Percentiles rank a stretch among this genome's conserved stretches.
phyloP scores from a whole-genome alignment of 1,139 yeast genomes.

The Candida smagusa region DNA sequence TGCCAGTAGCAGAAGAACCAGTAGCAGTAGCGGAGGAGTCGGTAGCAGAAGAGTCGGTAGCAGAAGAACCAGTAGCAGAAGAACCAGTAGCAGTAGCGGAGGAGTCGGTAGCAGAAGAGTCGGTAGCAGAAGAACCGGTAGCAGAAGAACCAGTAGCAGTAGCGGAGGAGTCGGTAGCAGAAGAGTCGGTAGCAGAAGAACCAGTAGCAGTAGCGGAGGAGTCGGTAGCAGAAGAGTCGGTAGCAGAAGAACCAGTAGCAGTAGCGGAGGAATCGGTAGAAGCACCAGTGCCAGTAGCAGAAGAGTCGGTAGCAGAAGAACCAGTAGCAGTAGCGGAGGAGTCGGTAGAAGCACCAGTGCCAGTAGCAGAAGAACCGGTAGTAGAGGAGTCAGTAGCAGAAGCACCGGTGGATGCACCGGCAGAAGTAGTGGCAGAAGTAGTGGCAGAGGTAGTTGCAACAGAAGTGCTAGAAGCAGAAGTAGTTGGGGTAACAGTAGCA shows the following conservation, averaged over 20 bases:
- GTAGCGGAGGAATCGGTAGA: conserved; percentile 5
- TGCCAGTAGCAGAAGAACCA: conserved; percentile 8
- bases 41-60: conserved; percentile 2
- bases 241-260: conserved; percentile 4
- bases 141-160: conserved; percentile 1
- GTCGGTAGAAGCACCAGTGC: conserved; percentile 11
- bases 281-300: conserved; percentile 2
- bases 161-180: conserved; percentile 3
- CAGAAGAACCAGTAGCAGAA: conserved; percentile 6
- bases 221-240: conserved; percentile 6
- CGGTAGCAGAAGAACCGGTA: conserved; percentile 1
- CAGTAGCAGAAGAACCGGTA: conserved; percentile 6
- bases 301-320: conserved; percentile 9
- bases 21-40: conserved; percentile 8
- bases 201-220: conserved; percentile 5
- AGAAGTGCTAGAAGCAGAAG: conserved; percentile 7
- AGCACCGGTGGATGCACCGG: conserved; percentile 1
- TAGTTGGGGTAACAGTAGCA: conserved; percentile 5
- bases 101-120: conserved; percentile 6
- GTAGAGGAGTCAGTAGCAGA: conserved; percentile 8
- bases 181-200: conserved; percentile 4
- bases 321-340: conserved; percentile 6
- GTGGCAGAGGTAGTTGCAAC: conserved; percentile 10
- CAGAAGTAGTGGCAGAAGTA: conserved; percentile 7
- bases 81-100: conserved; percentile 11